Conservation (phyloP, 2,329 filamentous ascomycete genomes). For the Penicillium sp. region DNA sequence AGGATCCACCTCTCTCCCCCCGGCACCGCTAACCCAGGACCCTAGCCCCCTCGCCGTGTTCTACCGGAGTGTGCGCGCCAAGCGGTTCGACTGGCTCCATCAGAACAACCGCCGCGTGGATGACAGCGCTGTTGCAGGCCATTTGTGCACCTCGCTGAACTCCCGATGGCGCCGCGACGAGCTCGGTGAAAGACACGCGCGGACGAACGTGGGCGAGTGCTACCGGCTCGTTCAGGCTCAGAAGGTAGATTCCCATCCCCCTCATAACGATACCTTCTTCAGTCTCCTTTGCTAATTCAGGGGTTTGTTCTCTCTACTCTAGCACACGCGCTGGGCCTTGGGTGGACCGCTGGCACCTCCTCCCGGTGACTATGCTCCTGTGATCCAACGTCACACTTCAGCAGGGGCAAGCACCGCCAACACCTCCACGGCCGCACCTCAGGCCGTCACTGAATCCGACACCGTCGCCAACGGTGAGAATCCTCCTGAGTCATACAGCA, state of each 20-base stretch:
- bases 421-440: too few relatives aligned
- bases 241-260: slow-evolving; percentile 1
- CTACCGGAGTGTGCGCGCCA: slow-evolving; percentile 23
- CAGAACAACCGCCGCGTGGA: neutral
- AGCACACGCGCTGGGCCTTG: neutral
- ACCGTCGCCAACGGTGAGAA: neutral
- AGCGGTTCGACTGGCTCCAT: slow-evolving; percentile 29
- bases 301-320: neutral
- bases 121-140: neutral
- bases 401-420: too few relatives aligned
- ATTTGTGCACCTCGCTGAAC: slow-evolving; percentile 1
- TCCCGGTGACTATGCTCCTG: neutral
- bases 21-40: neutral
- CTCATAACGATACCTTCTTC: neutral
- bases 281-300: neutral
- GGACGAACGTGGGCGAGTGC: neutral
- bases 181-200: neutral
- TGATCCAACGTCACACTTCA: too few relatives aligned
- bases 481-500: neutral
- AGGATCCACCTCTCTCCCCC: neutral
- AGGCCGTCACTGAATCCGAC: neutral
- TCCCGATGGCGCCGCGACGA: neutral
- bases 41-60: slow-evolving; percentile 13
- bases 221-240: slow-evolving; percentile 1
- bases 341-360: neutral